phyloP scores from a whole-genome alignment of 2,329 filamentous ascomycete genomes.

The Fusarium scirpi region DNA sequence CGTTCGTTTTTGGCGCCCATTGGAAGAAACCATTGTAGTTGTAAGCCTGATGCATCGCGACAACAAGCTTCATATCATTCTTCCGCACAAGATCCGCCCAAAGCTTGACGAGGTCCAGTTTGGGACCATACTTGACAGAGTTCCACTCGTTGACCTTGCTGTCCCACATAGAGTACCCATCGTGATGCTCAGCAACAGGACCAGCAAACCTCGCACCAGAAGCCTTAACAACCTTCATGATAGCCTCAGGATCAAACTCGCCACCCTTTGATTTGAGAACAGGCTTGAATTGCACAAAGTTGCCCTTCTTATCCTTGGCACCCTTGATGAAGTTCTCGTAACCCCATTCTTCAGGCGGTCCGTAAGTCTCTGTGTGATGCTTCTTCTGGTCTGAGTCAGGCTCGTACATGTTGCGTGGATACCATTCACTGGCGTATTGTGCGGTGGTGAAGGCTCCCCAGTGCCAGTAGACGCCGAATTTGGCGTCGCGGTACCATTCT shows the following conservation, averaged over 20 bases:
- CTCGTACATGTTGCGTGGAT: conserved; percentile 28
- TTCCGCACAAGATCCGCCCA: conserved; percentile 12
- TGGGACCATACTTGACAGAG: conserved; percentile 12
- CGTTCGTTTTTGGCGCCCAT: conserved; percentile 16
- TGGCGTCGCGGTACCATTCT: conserved; percentile 27
- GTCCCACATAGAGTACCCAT: conserved; percentile 28
- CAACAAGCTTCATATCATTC: conserved; percentile 24
- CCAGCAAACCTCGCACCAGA: conserved; percentile 22
- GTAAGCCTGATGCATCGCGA: conserved; percentile 28
- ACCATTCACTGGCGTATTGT: conserved; percentile 25
- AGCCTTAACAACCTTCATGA: conserved; percentile 11
- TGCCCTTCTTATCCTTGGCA: conserved; percentile 2
- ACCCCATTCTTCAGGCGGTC: conserved; percentile 18
- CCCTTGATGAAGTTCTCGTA: conserved; percentile 21
- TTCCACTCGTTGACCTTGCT: conserved; percentile 29
- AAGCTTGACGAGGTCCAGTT: conserved; percentile 11
- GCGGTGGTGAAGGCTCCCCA: conserved; percentile 29
- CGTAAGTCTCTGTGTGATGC: conserved; percentile 15
- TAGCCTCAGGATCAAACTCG: conserved; percentile 13
- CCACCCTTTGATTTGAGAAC: conserved; percentile 1
- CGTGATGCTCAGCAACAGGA: conserved; percentile 22
- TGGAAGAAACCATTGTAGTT: conserved; percentile 25
- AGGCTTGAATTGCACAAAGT: conserved; percentile 19
- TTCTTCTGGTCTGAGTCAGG: conserved; percentile 9
- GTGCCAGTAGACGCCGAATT: conserved; percentile 31